A percentile compares a stretch with the other conserved stretches of the same genome.
Conservation (phyloP, 2,329 filamentous ascomycete species). For the Colletotrichum orchidophilum region DNA sequence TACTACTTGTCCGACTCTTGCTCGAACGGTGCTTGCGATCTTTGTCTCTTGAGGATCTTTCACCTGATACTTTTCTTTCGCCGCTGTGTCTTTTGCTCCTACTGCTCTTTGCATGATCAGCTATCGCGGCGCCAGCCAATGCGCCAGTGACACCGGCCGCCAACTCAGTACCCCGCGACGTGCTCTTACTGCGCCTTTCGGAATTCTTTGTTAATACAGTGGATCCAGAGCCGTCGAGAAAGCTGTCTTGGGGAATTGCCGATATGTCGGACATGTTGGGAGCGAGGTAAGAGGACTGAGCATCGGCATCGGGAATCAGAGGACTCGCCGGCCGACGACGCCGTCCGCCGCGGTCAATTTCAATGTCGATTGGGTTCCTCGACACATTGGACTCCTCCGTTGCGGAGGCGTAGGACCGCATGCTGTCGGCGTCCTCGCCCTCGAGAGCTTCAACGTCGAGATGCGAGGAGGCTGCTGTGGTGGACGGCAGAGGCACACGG, state of each 20-base stretch:
- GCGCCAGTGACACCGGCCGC: slow-evolving; percentile 50
- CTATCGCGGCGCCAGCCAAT: slow-evolving; percentile 48
- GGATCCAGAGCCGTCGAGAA: slow-evolving; percentile 64
- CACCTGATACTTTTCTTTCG: slow-evolving; percentile 50
- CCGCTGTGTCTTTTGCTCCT: slow-evolving; percentile 55
- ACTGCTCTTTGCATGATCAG: slow-evolving; percentile 53
- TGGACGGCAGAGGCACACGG: slow-evolving; percentile 63
- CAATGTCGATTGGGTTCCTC: slow-evolving; percentile 85
- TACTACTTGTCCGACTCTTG: slow-evolving; percentile 61
- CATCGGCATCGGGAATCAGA: slow-evolving; percentile 67
- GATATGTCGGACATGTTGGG: slow-evolving; percentile 86
- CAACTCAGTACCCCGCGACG: slow-evolving; percentile 49
- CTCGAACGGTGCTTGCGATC: slow-evolving; percentile 59
- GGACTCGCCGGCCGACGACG: slow-evolving; percentile 74
- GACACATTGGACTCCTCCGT: slow-evolving; percentile 83
- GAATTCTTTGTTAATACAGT: slow-evolving; percentile 44
- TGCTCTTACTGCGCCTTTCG: slow-evolving; percentile 54
- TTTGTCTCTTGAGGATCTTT: slow-evolving; percentile 54
- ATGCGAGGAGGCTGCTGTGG: slow-evolving; percentile 49
- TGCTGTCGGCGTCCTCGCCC: slow-evolving; percentile 71
- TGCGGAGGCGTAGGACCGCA: slow-evolving; percentile 79
- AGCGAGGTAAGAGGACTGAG: slow-evolving; percentile 68
- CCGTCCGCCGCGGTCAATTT: slow-evolving; percentile 71
- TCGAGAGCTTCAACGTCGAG: slow-evolving; percentile 54
- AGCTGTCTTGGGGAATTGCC: slow-evolving; percentile 71